phyloP scores from a whole-genome alignment of 306 rosid genomes.

The Ammopiptanthus mongolicus region DNA sequence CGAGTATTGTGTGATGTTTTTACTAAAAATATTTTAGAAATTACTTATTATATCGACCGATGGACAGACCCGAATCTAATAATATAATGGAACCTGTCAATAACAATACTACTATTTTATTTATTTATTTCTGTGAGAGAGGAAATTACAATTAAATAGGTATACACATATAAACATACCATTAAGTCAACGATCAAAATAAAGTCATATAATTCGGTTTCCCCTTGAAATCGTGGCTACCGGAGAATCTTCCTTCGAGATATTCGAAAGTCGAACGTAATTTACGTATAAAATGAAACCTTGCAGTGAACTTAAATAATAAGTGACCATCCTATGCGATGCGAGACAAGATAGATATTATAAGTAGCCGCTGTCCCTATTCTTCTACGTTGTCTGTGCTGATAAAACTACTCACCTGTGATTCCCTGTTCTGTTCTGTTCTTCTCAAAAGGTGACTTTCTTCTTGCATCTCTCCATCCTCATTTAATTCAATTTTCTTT shows the following conservation, averaged over 20 bases:
- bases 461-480: not conserved
- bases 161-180: too few relatives aligned
- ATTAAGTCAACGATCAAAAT: not conserved
- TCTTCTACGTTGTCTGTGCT: not conserved
- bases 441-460: slow-evolving; percentile 8
- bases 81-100: not conserved
- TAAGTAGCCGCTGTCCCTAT: not conserved
- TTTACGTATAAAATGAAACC: not conserved
- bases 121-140: not conserved
- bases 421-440: not conserved
- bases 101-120: not conserved
- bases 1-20: too few relatives aligned
- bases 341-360: not conserved
- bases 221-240: not conserved
- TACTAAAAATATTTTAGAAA: too few relatives aligned
- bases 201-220: not conserved
- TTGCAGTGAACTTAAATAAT: not conserved
- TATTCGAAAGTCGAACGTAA: not conserved
- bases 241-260: slow-evolving; percentile 19
- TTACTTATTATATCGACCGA: too few relatives aligned
- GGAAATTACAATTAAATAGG: not conserved
- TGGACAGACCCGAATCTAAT: not conserved
- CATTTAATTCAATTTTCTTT: not conserved
- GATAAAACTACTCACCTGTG: not conserved
- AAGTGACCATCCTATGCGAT: not conserved